A percentile compares a stretch with the other conserved stretches of the same genome.
These are phyloP conservation scores for Dimocarpus longan DNA, from an alignment of 345 rosid genomes.

Conservation along the genomic window DNA sequence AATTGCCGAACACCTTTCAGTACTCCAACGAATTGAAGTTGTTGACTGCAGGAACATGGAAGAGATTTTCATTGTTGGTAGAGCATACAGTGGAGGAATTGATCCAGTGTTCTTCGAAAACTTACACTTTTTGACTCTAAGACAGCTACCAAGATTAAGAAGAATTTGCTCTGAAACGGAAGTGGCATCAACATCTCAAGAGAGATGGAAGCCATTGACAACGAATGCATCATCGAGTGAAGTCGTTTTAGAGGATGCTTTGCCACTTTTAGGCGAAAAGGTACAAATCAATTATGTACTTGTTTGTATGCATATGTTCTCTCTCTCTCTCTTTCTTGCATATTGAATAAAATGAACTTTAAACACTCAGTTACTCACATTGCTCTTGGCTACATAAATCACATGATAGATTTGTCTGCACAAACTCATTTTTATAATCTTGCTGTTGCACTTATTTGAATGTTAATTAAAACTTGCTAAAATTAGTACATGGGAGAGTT, in stretches of 20 bases:
- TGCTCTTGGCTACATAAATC: no score
- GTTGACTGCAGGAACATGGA: slow-evolving; percentile 16
- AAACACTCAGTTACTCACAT: no score
- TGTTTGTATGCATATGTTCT: no score
- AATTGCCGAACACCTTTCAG: slow-evolving; percentile 19
- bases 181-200: background rate
- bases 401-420: no score
- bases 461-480: no score
- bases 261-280: no score
- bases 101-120: background rate
- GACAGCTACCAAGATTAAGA: background rate
- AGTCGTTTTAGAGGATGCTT: no score
- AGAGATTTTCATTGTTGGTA: slow-evolving; percentile 1
- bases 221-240: no score
- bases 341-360: background rate
- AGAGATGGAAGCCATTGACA: no score
- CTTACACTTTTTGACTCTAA: background rate
- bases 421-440: slow-evolving; percentile 2
- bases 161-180: background rate
- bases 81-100: background rate
- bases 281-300: background rate
- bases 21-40: slow-evolving; percentile 22
- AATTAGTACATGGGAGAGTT: no score
- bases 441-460: no score
- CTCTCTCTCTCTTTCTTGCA: background rate